These are phyloP conservation scores for Paracamarosporium sp. DNA, from an alignment of 2,329 filamentous ascomycete genomes.

Conservation along the genomic window DNA sequence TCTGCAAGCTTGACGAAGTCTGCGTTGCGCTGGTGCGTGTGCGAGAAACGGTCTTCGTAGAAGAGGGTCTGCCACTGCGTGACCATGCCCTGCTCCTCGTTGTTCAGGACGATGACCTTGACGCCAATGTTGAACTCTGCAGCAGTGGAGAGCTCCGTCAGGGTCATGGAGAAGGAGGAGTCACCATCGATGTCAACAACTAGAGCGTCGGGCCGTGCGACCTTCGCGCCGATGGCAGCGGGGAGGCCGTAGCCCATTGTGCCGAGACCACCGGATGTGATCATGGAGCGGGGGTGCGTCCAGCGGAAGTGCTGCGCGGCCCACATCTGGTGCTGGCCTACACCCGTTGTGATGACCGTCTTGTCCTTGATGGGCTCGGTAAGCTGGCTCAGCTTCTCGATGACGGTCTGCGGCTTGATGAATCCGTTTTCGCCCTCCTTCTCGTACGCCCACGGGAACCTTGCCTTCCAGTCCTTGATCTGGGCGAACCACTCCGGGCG, in stretches of 20 bases:
- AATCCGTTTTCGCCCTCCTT: constrained; percentile 74
- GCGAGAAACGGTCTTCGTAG: constrained; percentile 90
- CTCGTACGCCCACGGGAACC: constrained; percentile 89
- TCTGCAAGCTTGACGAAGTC: constrained; percentile 93
- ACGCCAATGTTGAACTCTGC: constrained; percentile 96
- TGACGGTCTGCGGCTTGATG: constrained; percentile 94
- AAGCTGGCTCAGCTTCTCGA: constrained; percentile 86
- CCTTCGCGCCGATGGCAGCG: constrained; percentile 94
- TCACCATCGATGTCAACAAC: constrained; percentile 98
- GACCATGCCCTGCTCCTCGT: constrained; percentile 98
- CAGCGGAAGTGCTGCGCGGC: constrained; percentile 95
- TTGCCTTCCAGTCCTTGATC: constrained; percentile 89
- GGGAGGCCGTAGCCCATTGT: constrained; percentile 97
- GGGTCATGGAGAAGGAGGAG: constrained; percentile 98
- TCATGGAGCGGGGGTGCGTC: constrained; percentile 89
- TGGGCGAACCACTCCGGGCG: constrained; percentile 87
- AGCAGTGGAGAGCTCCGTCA: constrained; percentile 92
- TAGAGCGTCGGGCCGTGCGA: constrained; percentile 78
- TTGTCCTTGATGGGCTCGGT: constrained; percentile 80
- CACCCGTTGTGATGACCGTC: constrained; percentile 90
- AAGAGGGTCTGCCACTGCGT: constrained; percentile 99
- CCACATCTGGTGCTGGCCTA: constrained; percentile 99
- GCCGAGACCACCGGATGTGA: constrained; percentile 93
- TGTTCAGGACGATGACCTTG: constrained; percentile 95
- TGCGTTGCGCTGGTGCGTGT: constrained; percentile 95